phyloP scores from a whole-genome alignment of 2,329 filamentous ascomycete species.

The Aspergillus phoenicis region DNA sequence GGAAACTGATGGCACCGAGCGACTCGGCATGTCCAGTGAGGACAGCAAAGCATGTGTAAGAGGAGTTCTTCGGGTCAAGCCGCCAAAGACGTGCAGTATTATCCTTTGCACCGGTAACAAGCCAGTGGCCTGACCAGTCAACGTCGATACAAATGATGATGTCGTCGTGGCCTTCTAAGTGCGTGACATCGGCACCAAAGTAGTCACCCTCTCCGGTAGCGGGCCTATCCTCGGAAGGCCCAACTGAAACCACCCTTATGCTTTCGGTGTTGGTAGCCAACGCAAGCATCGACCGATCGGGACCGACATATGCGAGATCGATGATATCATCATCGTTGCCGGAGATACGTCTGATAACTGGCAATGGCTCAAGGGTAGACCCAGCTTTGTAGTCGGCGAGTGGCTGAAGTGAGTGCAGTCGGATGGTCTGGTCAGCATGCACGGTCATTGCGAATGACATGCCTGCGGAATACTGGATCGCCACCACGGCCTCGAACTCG shows the following conservation, averaged over 20 bases:
- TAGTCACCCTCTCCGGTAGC: conserved; percentile 54
- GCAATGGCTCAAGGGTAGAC: conserved; percentile 59
- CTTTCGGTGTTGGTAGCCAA: conserved; percentile 95
- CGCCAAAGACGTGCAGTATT: conserved; percentile 92
- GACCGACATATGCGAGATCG: conserved; percentile 82
- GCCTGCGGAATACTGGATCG: conserved; percentile 66
- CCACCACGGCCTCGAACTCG: conserved; percentile 69
- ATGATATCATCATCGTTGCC: conserved; percentile 98
- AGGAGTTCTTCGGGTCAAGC: conserved; percentile 72
- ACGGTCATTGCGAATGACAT: conserved; percentile 76
- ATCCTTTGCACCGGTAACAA: conserved; percentile 94
- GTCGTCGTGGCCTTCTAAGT: conserved; percentile 88
- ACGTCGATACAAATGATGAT: conserved; percentile 93
- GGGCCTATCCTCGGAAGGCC: conserved; percentile 33
- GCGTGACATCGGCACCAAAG: conserved; percentile 85
- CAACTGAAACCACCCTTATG: conserved; percentile 79
- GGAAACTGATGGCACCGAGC: conserved; percentile 82
- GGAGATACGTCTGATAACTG: conserved; percentile 75
- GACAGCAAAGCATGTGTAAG: conserved; percentile 76
- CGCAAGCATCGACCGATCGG: conserved; percentile 78
- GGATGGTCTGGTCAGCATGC: conserved; percentile 85
- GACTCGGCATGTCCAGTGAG: conserved; percentile 95
- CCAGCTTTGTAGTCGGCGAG: conserved; percentile 39
- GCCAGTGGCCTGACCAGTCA: conserved; percentile 96
- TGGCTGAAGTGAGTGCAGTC: conserved; percentile 65